Evolutionary conservation across 352 stramenopile species (phyloP).

Genomic region (Globisporangium canariense): DNA sequence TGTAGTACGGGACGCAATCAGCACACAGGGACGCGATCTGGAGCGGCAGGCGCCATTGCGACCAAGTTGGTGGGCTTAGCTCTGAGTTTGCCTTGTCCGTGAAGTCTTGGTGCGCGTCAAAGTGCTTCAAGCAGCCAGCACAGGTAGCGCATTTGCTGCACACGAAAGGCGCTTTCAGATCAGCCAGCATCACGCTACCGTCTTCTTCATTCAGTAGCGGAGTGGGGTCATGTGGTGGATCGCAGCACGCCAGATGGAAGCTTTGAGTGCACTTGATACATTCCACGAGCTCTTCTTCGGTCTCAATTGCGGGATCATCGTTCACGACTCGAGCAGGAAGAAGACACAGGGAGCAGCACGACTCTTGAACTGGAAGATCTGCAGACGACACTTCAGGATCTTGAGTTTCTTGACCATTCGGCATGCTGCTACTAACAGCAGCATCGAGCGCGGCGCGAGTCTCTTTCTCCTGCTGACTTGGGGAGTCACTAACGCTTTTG

Average conservation of each 20-base stretch:
- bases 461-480: slow-evolving; percentile 10
- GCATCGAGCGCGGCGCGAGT: slow-evolving; percentile 14
- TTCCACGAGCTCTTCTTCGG: slow-evolving; percentile 39
- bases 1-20: slow-evolving; percentile 60
- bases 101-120: slow-evolving; percentile 2
- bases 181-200: slow-evolving; percentile 46
- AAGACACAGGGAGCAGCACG: slow-evolving; percentile 22
- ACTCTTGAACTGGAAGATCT: slow-evolving; percentile 4
- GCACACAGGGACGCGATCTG: slow-evolving; percentile 59
- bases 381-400: background rate
- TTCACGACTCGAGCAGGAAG: slow-evolving; percentile 14
- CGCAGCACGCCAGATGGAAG: slow-evolving; percentile 75
- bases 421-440: slow-evolving; percentile 7
- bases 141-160: slow-evolving; percentile 65
- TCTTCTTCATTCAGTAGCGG: slow-evolving; percentile 59
- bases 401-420: background rate
- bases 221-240: slow-evolving; percentile 60
- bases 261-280: slow-evolving; percentile 49
- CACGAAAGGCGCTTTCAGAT: slow-evolving; percentile 67
- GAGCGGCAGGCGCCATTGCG: slow-evolving; percentile 68
- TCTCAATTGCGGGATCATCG: background rate
- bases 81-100: slow-evolving; percentile 1
- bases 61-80: slow-evolving; percentile 33
- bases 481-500: slow-evolving; percentile 1
- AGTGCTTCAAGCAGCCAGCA: slow-evolving; percentile 41